A percentile compares a stretch with the other conserved stretches of the same genome.
Conservation (phyloP, 331 rosid species). For the Dryas integrifolia region DNA sequence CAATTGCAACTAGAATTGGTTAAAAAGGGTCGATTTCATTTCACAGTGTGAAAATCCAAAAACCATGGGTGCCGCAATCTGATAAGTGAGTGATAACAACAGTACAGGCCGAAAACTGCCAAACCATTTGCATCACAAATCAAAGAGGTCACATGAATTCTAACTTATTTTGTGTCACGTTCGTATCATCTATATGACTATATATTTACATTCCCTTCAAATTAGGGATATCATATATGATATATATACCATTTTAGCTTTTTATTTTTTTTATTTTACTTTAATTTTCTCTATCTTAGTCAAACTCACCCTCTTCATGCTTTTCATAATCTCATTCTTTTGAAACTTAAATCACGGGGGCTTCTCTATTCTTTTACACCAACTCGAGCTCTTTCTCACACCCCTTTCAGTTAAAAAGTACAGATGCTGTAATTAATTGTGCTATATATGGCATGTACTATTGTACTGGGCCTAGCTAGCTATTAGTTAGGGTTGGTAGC, state of each 20-base stretch:
- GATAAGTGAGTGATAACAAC: constrained; percentile 32
- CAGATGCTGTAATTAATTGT: not conserved
- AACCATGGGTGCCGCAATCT: not conserved
- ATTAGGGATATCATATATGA: constrained; percentile 16
- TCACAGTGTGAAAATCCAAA: too few relatives aligned
- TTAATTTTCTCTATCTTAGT: not conserved
- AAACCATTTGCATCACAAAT: constrained; percentile 31
- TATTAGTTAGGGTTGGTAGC: constrained; percentile 10
- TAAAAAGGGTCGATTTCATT: too few relatives aligned
- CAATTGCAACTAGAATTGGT: too few relatives aligned
- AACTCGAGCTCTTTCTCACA: constrained; percentile 12
- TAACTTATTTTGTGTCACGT: constrained; percentile 29
- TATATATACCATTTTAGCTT: not conserved
- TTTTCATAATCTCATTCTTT: too few relatives aligned
- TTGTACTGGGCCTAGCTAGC: too few relatives aligned
- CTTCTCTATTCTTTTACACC: constrained; percentile 31
- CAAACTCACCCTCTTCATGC: too few relatives aligned
- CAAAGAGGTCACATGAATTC: constrained; percentile 50
- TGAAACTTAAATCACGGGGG: constrained; percentile 50
- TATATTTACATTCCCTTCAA: constrained; percentile 31
- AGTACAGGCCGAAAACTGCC: constrained; percentile 25
- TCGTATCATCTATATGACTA: too few relatives aligned
- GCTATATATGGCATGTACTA: too few relatives aligned
- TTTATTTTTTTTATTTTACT: not conserved
- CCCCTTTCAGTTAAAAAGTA: constrained; percentile 3